phyloP scores from a whole-genome alignment of 768 basidiomycete species.

The Boletus reticuloceps region DNA sequence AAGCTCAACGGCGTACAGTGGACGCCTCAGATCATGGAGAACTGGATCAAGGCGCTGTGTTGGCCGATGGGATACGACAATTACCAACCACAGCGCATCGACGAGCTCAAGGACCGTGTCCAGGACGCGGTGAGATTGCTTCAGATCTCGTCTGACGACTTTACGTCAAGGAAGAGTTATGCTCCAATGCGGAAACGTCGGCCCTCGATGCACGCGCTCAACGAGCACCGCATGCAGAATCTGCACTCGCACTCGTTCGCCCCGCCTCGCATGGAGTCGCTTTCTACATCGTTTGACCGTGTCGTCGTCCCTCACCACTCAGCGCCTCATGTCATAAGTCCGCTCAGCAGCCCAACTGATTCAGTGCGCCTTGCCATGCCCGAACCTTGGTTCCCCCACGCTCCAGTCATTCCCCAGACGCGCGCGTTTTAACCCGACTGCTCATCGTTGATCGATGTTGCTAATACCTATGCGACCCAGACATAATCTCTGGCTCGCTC shows the following conservation, averaged over 20 bases:
- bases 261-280: background rate
- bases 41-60: constrained; percentile 56
- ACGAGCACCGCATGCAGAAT: background rate
- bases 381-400: constrained; percentile 22
- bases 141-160: constrained; percentile 18
- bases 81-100: constrained; percentile 44
- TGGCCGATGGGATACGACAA: constrained; percentile 61
- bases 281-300: constrained; percentile 1
- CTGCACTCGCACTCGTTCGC: background rate
- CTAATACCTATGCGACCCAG: too few species aligned
- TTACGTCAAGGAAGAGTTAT: background rate
- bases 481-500: background rate
- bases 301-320: background rate
- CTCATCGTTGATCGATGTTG: constrained; percentile 16
- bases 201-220: constrained; percentile 8
- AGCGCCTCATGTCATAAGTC: constrained; percentile 4
- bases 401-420: background rate
- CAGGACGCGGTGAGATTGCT: constrained; percentile 46
- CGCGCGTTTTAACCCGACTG: constrained; percentile 9
- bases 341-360: constrained; percentile 8
- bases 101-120: constrained; percentile 49
- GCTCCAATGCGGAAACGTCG: constrained; percentile 3
- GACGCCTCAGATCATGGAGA: constrained; percentile 52
- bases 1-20: constrained; percentile 51
- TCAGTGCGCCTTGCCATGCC: constrained; percentile 17